Evolutionary conservation across 2,329 filamentous ascomycete species (phyloP), one percentile per base, ranked within the genome.

Genomic region (Claviceps maximensis): DNA sequence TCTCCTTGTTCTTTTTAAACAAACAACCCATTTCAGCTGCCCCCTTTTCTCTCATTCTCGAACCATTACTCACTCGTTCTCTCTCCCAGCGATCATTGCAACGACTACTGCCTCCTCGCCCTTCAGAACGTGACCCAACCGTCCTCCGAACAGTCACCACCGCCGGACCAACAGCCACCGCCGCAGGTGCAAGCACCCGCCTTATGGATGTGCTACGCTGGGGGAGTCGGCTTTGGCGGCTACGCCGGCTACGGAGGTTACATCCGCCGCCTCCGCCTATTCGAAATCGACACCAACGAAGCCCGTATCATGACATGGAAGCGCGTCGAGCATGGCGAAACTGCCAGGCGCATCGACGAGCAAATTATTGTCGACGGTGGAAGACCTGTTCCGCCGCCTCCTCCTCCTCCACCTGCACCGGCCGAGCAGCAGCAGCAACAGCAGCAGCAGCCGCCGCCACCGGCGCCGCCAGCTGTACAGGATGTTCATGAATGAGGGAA

Each of bases 191-290:
- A 57, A n/a, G 76, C 76, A 49, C 83, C 86, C 0, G 79, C 84
- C 31, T 72, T 97, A 2, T 98, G 93, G 93, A 95, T 98, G 90
- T 98, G 93, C 73, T 97, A 97, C 68, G 91, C 84, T 9, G 93
- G 93, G 33, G 93, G 87, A 27, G 81, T 83, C 29, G 93, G 93
- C 1, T 95, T 98, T 61, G 93, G 93, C 53, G 93, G 93, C 0
- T 98, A 98, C 65, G 93, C 86, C 21, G 90, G 91, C 6, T 97
- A 96, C 65, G 84, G 83, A 44, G 86, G 85, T 4, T 97, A 86
- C 65, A 78, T 90, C 62, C 85, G 93, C 27, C 82, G 89, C 31
- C 77, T 96, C 51, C 80, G 93, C 48, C 78, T 98, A 45, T 98
- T 93, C 65, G 91, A 97, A 61, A 81, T 98, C 50, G 91, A 98